Conservation (phyloP, 305 asterid genomes). For the Solanum hybrid region DNA sequence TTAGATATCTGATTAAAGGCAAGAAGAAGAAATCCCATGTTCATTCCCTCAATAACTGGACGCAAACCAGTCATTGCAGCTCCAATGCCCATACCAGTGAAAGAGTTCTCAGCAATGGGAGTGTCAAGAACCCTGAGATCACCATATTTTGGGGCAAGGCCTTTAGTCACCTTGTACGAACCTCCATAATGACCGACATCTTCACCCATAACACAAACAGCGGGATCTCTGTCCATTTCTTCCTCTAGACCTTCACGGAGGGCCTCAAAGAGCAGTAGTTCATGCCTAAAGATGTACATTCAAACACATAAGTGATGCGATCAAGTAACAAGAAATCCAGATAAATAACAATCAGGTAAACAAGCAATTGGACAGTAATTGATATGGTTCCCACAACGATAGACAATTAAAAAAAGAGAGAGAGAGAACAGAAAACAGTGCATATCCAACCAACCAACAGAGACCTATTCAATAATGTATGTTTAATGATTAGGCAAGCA, state of each 20-base stretch:
- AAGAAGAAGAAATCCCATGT: conserved; percentile 71
- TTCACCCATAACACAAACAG: conserved; percentile 62
- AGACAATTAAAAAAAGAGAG: background rate
- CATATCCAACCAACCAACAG: background rate
- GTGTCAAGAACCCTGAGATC: conserved; percentile 78
- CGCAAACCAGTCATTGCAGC: conserved; percentile 75
- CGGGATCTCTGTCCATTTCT: conserved; percentile 62
- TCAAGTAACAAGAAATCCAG: background rate
- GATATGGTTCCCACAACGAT: background rate
- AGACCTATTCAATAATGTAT: background rate
- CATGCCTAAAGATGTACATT: conserved; percentile 39
- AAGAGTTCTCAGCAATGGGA: conserved; percentile 71
- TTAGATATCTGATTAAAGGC: conserved; percentile 69
- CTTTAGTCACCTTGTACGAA: conserved; percentile 66
- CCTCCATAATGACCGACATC: conserved; percentile 81
- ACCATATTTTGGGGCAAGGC: conserved; percentile 51
- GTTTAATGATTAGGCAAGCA: background rate
- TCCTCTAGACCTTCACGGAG: conserved; percentile 70
- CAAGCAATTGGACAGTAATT: background rate
- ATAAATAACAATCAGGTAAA: background rate
- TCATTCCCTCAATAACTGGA: conserved; percentile 64
- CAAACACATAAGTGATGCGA: background rate
- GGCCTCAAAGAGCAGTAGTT: conserved; percentile 66
- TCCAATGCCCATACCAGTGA: conserved; percentile 71
- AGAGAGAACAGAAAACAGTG: background rate